Percentiles rank a stretch among this genome's conserved stretches.
phyloP scores from a whole-genome alignment of 2,329 filamentous ascomycete genomes.

The Alternaria sp. region DNA sequence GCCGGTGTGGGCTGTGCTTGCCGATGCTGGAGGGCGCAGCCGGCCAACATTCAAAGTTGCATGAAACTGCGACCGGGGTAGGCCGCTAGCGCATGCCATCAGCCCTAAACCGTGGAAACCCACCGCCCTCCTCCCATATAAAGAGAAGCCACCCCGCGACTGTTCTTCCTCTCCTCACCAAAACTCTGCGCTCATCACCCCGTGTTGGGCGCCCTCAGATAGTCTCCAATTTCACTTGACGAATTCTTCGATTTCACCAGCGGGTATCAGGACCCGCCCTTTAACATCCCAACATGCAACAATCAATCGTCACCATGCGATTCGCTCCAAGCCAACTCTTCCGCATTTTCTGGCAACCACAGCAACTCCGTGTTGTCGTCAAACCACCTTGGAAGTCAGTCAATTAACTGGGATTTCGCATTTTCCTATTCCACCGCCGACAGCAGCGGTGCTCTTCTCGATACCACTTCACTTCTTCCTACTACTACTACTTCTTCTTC shows the following conservation, averaged over 20 bases:
- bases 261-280: constrained; percentile 48
- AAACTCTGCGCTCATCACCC: constrained; percentile 46
- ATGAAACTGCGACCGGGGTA: constrained; percentile 24
- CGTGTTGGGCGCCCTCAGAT: constrained; percentile 46
- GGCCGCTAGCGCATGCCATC: constrained; percentile 15
- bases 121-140: constrained; percentile 24
- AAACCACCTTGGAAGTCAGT: constrained; percentile 38
- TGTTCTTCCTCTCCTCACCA: constrained; percentile 33
- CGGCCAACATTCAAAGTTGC: constrained; percentile 27
- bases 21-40: constrained; percentile 15
- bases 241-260: constrained; percentile 49
- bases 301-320: constrained; percentile 33
- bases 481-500: constrained; percentile 29
- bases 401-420: constrained; percentile 42
- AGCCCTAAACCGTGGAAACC: constrained; percentile 8
- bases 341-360: constrained; percentile 41
- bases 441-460: constrained; percentile 28
- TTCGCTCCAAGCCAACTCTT: constrained; percentile 30
- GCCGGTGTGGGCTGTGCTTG: constrained; percentile 27
- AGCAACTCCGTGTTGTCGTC: constrained; percentile 29
- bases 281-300: constrained; percentile 46
- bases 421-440: constrained; percentile 39
- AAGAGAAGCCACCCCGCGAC: constrained; percentile 30
- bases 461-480: constrained; percentile 32
- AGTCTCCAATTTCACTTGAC: constrained; percentile 50